Conservation (phyloP, 2,329 filamentous ascomycete species). For the Berkeleyomyces rouxiae region DNA sequence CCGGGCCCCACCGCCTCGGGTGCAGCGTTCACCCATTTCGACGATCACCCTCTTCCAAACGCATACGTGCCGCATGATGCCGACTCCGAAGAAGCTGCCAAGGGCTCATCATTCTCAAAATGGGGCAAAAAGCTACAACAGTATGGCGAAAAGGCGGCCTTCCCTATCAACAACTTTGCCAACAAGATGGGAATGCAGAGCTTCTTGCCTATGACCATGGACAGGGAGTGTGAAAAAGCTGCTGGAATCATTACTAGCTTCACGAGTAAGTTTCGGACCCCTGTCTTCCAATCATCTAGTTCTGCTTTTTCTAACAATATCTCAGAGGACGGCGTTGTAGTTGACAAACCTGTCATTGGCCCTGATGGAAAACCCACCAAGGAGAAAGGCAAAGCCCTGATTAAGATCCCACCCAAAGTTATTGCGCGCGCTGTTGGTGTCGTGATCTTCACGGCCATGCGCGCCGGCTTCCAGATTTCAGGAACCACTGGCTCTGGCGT, state of each 20-base stretch:
- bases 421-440: conserved; percentile 50
- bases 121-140: conserved; percentile 14
- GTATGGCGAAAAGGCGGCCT: conserved; percentile 13
- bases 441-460: conserved; percentile 56
- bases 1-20: not conserved
- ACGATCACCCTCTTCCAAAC: not conserved
- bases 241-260: conserved; percentile 71
- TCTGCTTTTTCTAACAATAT: not conserved
- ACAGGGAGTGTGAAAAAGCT: conserved; percentile 83
- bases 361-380: conserved; percentile 21
- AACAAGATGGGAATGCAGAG: conserved; percentile 72
- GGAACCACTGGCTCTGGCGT: conserved; percentile 52
- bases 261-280: conserved; percentile 45
- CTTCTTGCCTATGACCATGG: conserved; percentile 71
- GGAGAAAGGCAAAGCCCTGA: conserved; percentile 29
- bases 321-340: conserved; percentile 30
- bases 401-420: conserved; percentile 40
- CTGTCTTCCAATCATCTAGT: not conserved
- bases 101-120: conserved; percentile 2
- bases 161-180: conserved; percentile 61
- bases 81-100: not conserved
- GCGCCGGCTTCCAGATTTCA: conserved; percentile 47
- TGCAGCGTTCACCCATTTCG: not conserved
- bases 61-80: not conserved
- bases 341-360: conserved; percentile 27